phyloP scores from a whole-genome alignment of 148 eudicot genomes.

The Arctostaphylos glauca region DNA sequence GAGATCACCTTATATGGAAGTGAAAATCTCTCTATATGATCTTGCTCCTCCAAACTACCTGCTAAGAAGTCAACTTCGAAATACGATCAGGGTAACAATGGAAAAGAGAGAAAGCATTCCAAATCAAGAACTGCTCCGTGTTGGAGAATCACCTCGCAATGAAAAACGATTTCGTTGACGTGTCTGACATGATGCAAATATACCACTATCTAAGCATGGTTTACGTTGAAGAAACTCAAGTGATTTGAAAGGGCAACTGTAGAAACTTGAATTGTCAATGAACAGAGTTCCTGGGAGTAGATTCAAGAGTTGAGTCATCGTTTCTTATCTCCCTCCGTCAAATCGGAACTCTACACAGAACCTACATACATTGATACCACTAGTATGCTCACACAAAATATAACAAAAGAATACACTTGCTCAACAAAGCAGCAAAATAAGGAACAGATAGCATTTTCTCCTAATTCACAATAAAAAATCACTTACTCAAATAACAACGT shows the following conservation, averaged over 20 bases:
- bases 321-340: not conserved
- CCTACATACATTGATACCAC: not conserved
- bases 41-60: constrained; percentile 18
- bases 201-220: constrained; percentile 8
- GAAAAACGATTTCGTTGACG: not conserved
- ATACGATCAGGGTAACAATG: not conserved
- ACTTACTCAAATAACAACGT: not conserved
- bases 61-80: not conserved
- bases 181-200: not conserved
- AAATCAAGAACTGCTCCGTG: not conserved
- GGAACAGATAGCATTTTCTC: not conserved
- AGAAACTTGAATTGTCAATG: not conserved
- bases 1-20: constrained; percentile 21
- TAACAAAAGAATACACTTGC: no score
- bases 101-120: not conserved
- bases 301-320: constrained; percentile 24
- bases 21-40: constrained; percentile 17
- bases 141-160: constrained; percentile 4
- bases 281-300: constrained; percentile 15
- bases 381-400: not conserved
- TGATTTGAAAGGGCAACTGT: not conserved
- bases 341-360: not conserved
- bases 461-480: not conserved
- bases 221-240: constrained; percentile 1
- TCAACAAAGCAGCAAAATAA: no score